Conservation (phyloP, 1,284 basidiomycete genomes). For the Apiotrichum domesticum region DNA sequence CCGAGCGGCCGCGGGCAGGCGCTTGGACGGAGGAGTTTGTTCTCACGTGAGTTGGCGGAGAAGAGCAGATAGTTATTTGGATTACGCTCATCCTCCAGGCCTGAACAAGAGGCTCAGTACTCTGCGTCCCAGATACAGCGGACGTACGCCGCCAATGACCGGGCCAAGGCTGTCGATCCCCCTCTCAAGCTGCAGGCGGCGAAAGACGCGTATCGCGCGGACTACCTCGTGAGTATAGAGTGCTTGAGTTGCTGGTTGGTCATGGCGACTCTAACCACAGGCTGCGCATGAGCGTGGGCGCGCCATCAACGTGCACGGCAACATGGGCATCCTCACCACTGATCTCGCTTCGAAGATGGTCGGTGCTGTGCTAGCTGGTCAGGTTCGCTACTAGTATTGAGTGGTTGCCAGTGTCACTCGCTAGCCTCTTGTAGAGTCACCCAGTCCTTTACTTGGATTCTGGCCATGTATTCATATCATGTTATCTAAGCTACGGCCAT, state of each 20-base stretch:
- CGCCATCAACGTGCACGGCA: slow-evolving; percentile 6
- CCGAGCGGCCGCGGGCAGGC: slow-evolving; percentile 12
- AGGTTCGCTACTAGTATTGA: neutral
- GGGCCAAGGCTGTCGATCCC: neutral
- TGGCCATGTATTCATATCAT: too few relatives aligned
- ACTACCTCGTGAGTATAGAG: slow-evolving; percentile 17
- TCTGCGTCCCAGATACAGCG: slow-evolving; percentile 3
- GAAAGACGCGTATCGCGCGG: slow-evolving; percentile 26
- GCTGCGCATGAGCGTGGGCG: slow-evolving; percentile 1
- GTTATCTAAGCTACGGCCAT: too few relatives aligned
- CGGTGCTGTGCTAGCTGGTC: slow-evolving; percentile 6
- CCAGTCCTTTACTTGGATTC: too few relatives aligned
- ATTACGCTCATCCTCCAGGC: neutral
- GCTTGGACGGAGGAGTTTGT: slow-evolving; percentile 17
- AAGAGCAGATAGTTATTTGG: neutral
- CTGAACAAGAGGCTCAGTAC: slow-evolving; percentile 14
- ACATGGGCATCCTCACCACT: slow-evolving; percentile 15
- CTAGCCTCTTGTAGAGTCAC: too few relatives aligned
- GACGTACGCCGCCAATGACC: slow-evolving; percentile 2
- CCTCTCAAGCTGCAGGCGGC: slow-evolving; percentile 28
- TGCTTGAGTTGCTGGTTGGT: neutral
- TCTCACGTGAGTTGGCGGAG: slow-evolving; percentile 10
- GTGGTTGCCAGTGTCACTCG: too few relatives aligned
- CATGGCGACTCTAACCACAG: neutral
- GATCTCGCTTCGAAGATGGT: slow-evolving; percentile 14